Evolutionary conservation across 495 filamentous ascomycete species (phyloP).

Genomic region (Neurospora sp.): DNA sequence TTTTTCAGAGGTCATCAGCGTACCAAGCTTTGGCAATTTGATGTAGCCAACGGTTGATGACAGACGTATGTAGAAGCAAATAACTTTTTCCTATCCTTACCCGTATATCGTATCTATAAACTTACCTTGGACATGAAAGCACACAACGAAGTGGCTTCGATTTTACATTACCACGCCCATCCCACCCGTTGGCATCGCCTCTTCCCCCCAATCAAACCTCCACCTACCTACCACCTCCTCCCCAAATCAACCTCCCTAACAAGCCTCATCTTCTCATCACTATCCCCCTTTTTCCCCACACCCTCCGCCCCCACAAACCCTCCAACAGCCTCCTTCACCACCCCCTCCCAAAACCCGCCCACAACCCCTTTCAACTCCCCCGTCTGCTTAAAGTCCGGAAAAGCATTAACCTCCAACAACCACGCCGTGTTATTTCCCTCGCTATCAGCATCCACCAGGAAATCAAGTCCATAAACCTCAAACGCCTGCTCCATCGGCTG

Average conservation of each 20-base stretch:
- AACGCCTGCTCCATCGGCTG: slow-evolving; percentile 80
- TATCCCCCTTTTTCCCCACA: slow-evolving; percentile 6
- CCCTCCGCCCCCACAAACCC: slow-evolving; percentile 19
- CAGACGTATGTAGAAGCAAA: neutral
- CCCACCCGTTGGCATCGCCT: neutral
- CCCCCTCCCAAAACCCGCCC: slow-evolving; percentile 61
- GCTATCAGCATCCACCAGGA: slow-evolving; percentile 59
- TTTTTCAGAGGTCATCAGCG: neutral
- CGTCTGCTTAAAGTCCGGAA: slow-evolving; percentile 89
- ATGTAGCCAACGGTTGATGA: neutral
- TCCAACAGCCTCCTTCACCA: slow-evolving; percentile 52
- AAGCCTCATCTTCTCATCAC: slow-evolving; percentile 22
- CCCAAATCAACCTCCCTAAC: slow-evolving; percentile 27
- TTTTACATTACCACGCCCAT: neutral
- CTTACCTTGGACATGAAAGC: neutral
- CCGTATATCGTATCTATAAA: neutral
- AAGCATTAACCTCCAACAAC: slow-evolving; percentile 91
- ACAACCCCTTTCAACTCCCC: slow-evolving; percentile 65
- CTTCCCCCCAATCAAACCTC: too few relatives aligned
- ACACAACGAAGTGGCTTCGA: neutral
- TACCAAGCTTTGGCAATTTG: neutral
- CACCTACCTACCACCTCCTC: slow-evolving; percentile 12
- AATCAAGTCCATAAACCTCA: slow-evolving; percentile 88
- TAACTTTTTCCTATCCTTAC: neutral
- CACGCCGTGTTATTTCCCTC: slow-evolving; percentile 32